Evolutionary conservation across 768 basidiomycete species (phyloP).

Genomic region (Termitomyces sp.): DNA sequence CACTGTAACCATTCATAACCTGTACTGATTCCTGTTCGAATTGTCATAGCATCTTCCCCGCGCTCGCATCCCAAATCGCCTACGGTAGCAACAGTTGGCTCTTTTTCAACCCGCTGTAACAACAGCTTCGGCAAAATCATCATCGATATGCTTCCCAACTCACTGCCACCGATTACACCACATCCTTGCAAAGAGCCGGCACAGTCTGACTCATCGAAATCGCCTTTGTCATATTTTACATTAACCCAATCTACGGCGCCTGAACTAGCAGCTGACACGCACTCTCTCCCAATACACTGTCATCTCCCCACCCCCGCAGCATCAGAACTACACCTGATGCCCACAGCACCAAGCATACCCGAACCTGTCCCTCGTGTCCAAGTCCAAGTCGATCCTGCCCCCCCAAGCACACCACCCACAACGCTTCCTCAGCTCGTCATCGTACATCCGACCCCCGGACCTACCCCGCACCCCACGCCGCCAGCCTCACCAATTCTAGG

Average conservation of each 20-base stretch:
- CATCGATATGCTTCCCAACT: slow-evolving; percentile 56
- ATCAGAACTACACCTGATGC: slow-evolving; percentile 15
- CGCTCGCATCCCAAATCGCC: background rate
- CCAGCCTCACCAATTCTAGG: slow-evolving; percentile 56
- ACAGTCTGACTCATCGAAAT: background rate
- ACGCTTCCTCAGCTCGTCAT: slow-evolving; percentile 59
- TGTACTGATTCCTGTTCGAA: slow-evolving; percentile 6
- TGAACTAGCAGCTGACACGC: background rate
- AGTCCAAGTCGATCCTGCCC: slow-evolving; percentile 7
- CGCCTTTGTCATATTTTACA: background rate
- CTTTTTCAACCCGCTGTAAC: slow-evolving; percentile 7
- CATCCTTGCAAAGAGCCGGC: slow-evolving; percentile 11
- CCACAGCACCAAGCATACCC: background rate
- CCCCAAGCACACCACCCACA: slow-evolving; percentile 9
- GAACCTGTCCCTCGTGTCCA: slow-evolving; percentile 1
- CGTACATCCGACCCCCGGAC: slow-evolving; percentile 75
- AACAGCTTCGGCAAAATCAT: slow-evolving; percentile 38
- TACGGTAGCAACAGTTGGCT: background rate
- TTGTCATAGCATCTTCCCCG: background rate
- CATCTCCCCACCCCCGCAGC: slow-evolving; percentile 14
- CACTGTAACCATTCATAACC: slow-evolving; percentile 3
- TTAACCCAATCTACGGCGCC: background rate
- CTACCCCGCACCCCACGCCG: slow-evolving; percentile 76
- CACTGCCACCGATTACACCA: slow-evolving; percentile 22
- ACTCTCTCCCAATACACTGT: slow-evolving; percentile 7